A percentile compares a stretch with the other conserved stretches of the same genome.
phyloP scores from a whole-genome alignment of 257 asterid species.

The Solanum habrochaites region DNA sequence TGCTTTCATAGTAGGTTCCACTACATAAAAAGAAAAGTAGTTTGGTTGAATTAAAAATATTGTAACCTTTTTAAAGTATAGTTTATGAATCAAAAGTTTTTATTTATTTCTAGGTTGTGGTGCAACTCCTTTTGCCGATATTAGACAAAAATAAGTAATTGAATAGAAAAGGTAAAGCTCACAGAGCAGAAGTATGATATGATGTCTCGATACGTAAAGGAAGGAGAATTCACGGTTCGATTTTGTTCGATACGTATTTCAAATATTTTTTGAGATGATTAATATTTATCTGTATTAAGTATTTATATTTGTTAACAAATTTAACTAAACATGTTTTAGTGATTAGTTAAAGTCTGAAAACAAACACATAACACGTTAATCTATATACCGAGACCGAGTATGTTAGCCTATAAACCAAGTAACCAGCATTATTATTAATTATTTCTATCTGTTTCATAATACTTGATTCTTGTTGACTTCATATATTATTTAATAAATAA shows the following conservation, averaged over 20 bases:
- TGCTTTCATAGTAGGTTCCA: background rate
- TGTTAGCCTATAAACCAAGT: background rate
- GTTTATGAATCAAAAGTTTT: background rate
- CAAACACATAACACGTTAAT: background rate
- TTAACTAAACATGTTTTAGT: no score
- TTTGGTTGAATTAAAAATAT: background rate
- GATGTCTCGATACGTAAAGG: background rate
- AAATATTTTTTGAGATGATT: background rate
- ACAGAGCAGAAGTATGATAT: background rate
- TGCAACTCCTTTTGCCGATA: background rate
- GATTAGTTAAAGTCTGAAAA: background rate
- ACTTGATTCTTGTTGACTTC: no score
- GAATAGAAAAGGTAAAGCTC: background rate
- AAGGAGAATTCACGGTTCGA: background rate
- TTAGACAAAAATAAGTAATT: background rate
- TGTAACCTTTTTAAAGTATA: background rate
- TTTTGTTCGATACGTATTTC: background rate
- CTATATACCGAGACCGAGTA: background rate
- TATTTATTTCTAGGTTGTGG: background rate
- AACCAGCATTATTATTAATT: background rate
- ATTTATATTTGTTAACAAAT: background rate
- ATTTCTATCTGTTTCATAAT: background rate
- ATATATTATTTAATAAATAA: no score
- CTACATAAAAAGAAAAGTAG: background rate
- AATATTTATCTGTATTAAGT: background rate